Conservation (phyloP, 2,329 filamentous ascomycete species). For the Phialemonium atrogriseum region DNA sequence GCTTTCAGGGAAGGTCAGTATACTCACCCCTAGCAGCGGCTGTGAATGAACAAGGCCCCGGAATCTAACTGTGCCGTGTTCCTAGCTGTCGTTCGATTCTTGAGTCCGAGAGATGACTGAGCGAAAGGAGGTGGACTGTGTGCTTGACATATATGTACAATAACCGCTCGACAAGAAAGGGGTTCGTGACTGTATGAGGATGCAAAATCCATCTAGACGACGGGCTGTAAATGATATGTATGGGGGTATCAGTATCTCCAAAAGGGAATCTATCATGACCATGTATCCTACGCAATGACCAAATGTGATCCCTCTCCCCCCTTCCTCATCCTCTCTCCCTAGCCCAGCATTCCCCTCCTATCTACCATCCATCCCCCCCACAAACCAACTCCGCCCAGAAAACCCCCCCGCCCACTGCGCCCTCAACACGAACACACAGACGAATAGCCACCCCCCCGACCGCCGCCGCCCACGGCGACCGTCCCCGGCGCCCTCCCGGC, state of each 20-base stretch:
- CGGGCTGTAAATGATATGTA: conserved; percentile 1
- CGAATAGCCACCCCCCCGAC: conserved; percentile 7
- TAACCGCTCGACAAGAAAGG: too few species aligned
- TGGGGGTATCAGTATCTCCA: conserved; percentile 2
- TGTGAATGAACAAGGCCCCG: background rate
- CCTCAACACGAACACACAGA: conserved; percentile 16
- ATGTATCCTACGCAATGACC: too few species aligned
- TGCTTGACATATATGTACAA: conserved; percentile 1
- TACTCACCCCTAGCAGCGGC: conserved; percentile 3
- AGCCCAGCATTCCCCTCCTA: too few species aligned
- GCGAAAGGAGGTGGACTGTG: background rate
- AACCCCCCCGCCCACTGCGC: background rate
- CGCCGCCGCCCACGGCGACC: conserved; percentile 18
- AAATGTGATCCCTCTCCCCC: too few species aligned
- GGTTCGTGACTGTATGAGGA: too few species aligned
- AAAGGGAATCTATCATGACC: too few species aligned
- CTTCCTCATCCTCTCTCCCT: too few species aligned
- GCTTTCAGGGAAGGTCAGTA: conserved; percentile 63
- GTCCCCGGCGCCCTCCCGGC: conserved; percentile 15
- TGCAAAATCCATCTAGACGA: too few species aligned
- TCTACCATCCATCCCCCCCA: too few species aligned
- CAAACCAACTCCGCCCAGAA: background rate
- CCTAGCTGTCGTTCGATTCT: conserved; percentile 24
- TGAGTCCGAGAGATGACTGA: conserved; percentile 19
- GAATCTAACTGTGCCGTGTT: background rate